Evolutionary conservation across 2,329 filamentous ascomycete genomes (phyloP), one percentile per base, ranked within the genome.

Genomic region (Macrophomina pseudophaseolina): DNA sequence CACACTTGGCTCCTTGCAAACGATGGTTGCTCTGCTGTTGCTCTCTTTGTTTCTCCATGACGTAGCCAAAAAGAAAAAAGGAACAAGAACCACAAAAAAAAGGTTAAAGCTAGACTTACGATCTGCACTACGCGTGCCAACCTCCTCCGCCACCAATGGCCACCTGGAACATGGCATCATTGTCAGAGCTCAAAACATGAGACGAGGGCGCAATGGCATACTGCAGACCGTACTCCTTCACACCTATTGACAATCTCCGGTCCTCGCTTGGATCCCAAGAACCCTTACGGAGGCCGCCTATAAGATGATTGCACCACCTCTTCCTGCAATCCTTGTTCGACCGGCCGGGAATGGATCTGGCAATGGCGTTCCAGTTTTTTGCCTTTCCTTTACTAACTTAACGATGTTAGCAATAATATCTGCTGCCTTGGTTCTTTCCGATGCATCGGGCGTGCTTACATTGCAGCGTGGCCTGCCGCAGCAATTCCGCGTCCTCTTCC

Each of bases 291-390:
- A 53, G 49, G 74, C 49, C 74, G 68, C 38, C 54, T 23, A 68
- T 69, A 74, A 69, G 65, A n/a, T 52, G 62, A 14, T 75, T 74
- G 59, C 70, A 70, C 73, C 72, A 76, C 54, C 74, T 66, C 64
- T 76, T 76, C 6, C 74, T 72, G 53, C 74, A 76, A 67, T 76
- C 74, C 49, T 76, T 76, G 65, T 76, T 76, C 38, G 69, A 72
- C 42, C 74, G 68, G 1, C 69, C 69, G 1, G 72, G 72, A 2
- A 76, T 67, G 14, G 66, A 67, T 8, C 65, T 62, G 4, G 74
- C 71, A 38, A 76, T 71, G 14, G 46, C 32, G 18, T 16, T 54
- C 62, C 48, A 64, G 30, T 62, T 44, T 9, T 49, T 62, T 3
- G 46, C 58, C 16, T 48, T 51, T 12, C 42, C 42, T 30, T 62